Percentiles rank a stretch among this genome's conserved stretches.
Evolutionary conservation across 2,329 filamentous ascomycete species (phyloP).

Genomic region (Aspergillus melleus): DNA sequence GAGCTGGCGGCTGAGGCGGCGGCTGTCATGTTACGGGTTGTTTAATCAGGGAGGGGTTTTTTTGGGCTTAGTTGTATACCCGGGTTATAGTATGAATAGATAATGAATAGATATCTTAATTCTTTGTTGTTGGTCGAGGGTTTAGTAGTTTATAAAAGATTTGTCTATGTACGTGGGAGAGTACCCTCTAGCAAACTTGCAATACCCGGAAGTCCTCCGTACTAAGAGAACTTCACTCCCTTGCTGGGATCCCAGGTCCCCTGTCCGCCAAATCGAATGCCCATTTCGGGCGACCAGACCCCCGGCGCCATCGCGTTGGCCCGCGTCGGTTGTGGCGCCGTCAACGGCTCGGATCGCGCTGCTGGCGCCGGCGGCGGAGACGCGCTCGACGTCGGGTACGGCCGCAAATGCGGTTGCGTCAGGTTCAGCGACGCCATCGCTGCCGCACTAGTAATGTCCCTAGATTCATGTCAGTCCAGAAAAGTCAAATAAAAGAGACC

Average conservation of each 20-base stretch:
- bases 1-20: conserved; percentile 22
- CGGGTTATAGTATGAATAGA: neutral
- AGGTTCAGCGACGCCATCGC: conserved; percentile 62
- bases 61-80: neutral
- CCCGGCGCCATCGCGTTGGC: conserved; percentile 48
- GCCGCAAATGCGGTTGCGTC: conserved; percentile 32
- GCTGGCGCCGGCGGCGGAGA: conserved; percentile 34
- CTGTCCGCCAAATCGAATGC: conserved; percentile 68
- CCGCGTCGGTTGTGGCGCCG: conserved; percentile 50
- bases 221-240: conserved; percentile 56
- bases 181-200: neutral
- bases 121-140: neutral
- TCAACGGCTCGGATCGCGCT: conserved; percentile 38
- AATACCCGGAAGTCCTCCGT: neutral
- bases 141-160: neutral
- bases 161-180: neutral
- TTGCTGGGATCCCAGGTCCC: conserved; percentile 61
- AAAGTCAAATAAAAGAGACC: neutral
- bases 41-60: neutral
- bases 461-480: conserved; percentile 23
- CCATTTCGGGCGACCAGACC: conserved; percentile 79
- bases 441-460: conserved; percentile 55
- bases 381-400: conserved; percentile 7
- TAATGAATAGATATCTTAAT: conserved; percentile 1
- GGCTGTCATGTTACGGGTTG: conserved; percentile 21